Evolutionary conservation across 2,329 filamentous ascomycete genomes (phyloP).

Genomic region (Cercospora zeina): DNA sequence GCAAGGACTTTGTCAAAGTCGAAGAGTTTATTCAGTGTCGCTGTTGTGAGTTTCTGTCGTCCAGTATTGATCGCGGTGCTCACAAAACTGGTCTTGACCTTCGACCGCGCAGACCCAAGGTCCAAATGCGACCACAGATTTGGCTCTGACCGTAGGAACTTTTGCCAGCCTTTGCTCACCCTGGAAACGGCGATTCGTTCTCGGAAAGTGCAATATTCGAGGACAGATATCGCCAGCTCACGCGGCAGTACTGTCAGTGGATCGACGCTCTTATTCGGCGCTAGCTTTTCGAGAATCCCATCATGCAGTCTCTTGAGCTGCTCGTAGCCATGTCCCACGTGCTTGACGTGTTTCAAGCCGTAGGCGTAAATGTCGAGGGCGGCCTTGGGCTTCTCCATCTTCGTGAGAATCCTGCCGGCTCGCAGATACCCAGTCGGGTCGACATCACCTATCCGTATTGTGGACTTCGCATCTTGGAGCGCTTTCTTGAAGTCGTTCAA

Average conservation of each 20-base stretch:
- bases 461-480: slow-evolving; percentile 57
- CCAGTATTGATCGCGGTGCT: slow-evolving; percentile 47
- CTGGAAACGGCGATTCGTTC: slow-evolving; percentile 52
- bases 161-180: slow-evolving; percentile 58
- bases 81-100: slow-evolving; percentile 47
- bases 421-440: slow-evolving; percentile 61
- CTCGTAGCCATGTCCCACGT: slow-evolving; percentile 41
- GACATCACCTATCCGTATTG: slow-evolving; percentile 54
- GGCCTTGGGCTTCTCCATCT: slow-evolving; percentile 53
- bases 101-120: slow-evolving; percentile 48
- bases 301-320: slow-evolving; percentile 45
- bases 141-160: slow-evolving; percentile 51
- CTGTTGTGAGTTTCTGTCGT: slow-evolving; percentile 40
- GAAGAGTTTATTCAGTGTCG: slow-evolving; percentile 42
- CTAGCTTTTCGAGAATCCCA: slow-evolving; percentile 47
- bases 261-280: slow-evolving; percentile 49
- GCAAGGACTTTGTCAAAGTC: slow-evolving; percentile 44
- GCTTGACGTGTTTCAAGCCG: slow-evolving; percentile 55
- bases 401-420: slow-evolving; percentile 52
- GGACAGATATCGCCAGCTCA: slow-evolving; percentile 55
- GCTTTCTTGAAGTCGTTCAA: slow-evolving; percentile 53
- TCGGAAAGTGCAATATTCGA: slow-evolving; percentile 55
- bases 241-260: slow-evolving; percentile 56
- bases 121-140: slow-evolving; percentile 57
- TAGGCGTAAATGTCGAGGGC: slow-evolving; percentile 60